These are phyloP conservation scores for Erigeron philadelphicus DNA, from an alignment of 140 eudicot genomes.

Conservation along the genomic window DNA sequence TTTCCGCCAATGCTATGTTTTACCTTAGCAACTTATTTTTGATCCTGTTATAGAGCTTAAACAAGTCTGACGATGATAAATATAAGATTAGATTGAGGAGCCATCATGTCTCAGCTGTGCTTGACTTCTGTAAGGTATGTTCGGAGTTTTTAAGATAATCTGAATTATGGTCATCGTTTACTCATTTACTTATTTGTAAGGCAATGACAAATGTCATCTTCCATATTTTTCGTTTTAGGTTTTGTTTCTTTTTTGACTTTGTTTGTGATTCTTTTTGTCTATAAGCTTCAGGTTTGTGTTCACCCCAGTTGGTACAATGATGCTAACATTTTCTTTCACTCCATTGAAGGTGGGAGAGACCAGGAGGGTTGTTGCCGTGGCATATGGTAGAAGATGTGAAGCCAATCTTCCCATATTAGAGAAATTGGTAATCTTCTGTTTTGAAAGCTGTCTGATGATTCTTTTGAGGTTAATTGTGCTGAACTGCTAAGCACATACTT, in stretches of 20 bases:
- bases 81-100: constrained; percentile 59
- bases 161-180: background rate
- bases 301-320: constrained; percentile 12
- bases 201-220: background rate
- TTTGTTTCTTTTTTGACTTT: background rate
- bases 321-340: constrained; percentile 23
- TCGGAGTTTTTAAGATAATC: constrained; percentile 18
- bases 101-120: constrained; percentile 73
- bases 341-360: constrained; percentile 70
- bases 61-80: constrained; percentile 56
- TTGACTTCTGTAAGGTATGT: constrained; percentile 78
- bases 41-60: constrained; percentile 53
- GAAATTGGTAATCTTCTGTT: constrained; percentile 50
- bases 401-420: constrained; percentile 67
- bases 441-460: constrained; percentile 13
- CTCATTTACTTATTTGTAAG: background rate
- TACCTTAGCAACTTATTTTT: background rate
- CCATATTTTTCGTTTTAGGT: background rate
- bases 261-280: constrained; percentile 7
- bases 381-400: constrained; percentile 86
- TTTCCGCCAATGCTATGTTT: constrained; percentile 8
- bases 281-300: constrained; percentile 16
- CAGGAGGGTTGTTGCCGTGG: constrained; percentile 64
- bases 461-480: constrained; percentile 7
- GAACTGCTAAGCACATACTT: background rate